Base-by-base conservation (phyloP, 2,329 filamentous ascomycete genomes). In the Ramichloridium luteum region DNA sequence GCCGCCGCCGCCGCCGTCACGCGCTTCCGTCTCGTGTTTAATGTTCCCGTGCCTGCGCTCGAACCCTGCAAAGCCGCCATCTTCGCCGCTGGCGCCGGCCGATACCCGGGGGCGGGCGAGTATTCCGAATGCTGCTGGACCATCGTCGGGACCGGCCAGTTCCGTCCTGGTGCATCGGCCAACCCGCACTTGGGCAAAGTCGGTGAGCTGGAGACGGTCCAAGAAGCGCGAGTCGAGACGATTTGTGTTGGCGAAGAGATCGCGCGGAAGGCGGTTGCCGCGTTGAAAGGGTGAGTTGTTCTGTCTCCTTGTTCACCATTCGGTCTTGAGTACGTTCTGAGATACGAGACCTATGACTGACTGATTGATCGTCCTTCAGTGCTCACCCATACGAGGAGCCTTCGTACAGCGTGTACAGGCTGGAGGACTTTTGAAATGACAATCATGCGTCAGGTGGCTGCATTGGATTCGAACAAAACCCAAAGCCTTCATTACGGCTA, bases 221-320 rank as follows among this genome's bases (percentile, higher is more conserved):
- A 68, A 3, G 77, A 82, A 53, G 61, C 68, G 2, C 64, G 66
- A 28, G 70, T 79, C 11, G 77, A 83, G 59, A 68, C 70, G 1
- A 48, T 79, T 3, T 76, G 74, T 47, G 44, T 72, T 1, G 73
- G 74, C 0, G 65, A 68, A 44, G 70, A 77, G 6, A 61, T 70
- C 12, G 62, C 63, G 0, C 62, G 58, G 38, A 62, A 62, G 23
- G 77, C 68, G 1, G 74, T 81, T 0, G 64, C 62, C 16, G 77
- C 74, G 4, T 50, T 83, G 54, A 81, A 79, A 53, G 62, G 57
- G 77, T 79, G 43, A 48, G 69, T 62, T 35, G 30, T 22, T 29
- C 29, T 26, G 34, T 13, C 26, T 16, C 5, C 20, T 34, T 16
- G 4, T 23, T 23, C n/a, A n/a, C n/a, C n/a, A n/a, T n/a, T n/a